Conservation (phyloP, 768 basidiomycete genomes). For the Amylocystis lapponica region DNA sequence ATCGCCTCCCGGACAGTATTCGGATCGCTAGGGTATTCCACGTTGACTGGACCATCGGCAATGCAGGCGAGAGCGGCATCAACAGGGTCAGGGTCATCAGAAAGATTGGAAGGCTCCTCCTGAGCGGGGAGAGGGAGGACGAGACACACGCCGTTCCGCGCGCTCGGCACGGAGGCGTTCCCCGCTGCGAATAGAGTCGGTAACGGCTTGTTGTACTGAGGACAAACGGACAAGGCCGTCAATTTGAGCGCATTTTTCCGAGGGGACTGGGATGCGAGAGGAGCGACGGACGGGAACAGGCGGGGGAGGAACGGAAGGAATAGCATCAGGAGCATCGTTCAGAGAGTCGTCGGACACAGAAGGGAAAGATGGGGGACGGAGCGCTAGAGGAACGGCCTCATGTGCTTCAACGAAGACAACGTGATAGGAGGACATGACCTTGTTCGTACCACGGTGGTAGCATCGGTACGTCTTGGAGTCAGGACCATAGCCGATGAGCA, state of each 20-base stretch:
- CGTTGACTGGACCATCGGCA: conserved; percentile 10
- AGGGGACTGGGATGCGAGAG: conserved; percentile 2
- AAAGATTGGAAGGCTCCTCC: conserved; percentile 3
- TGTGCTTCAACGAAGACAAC: conserved; percentile 19
- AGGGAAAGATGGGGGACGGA: too few species aligned
- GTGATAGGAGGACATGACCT: conserved; percentile 11
- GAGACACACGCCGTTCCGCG: conserved; percentile 1
- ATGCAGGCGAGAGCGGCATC: conserved; percentile 8
- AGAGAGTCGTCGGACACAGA: too few species aligned
- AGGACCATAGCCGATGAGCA: conserved; percentile 19
- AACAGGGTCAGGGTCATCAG: neutral
- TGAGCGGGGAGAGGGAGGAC: conserved; percentile 5
- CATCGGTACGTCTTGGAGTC: conserved; percentile 22
- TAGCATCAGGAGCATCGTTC: too few species aligned
- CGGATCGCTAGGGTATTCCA: conserved; percentile 18
- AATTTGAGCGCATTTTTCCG: conserved; percentile 8
- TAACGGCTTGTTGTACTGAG: conserved; percentile 1
- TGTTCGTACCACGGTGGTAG: conserved; percentile 10
- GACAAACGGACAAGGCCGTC: conserved; percentile 2
- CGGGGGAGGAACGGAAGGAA: neutral
- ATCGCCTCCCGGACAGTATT: conserved; percentile 16
- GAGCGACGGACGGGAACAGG: neutral
- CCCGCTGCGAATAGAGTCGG: neutral
- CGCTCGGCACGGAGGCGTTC: neutral
- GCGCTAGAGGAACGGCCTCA: too few species aligned